Base-by-base conservation (phyloP, 208 protist genomes). In the Leishmania amazonensis region DNA sequence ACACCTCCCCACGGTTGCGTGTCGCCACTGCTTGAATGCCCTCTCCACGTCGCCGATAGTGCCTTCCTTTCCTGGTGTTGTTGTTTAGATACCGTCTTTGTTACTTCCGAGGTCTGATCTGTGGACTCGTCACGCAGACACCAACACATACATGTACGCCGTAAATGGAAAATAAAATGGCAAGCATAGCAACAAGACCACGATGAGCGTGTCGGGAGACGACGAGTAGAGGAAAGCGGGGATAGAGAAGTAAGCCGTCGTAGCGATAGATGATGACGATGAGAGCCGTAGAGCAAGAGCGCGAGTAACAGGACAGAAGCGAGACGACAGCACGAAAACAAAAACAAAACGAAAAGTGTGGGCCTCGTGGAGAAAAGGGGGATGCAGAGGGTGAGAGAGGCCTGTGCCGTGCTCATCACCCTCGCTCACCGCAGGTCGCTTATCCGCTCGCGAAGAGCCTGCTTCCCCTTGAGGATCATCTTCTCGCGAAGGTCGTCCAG, bases 381-480 rank as follows among this genome's bases (percentile, higher is more conserved):
- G 68, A 31, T 38, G 68, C 9, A 13, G 42, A 51, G 15, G 47
- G 24, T 13, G 40, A 31, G 17, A 45, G 31, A 45, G 5, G 72
- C 19, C 31, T 24, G 51, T 54, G 51, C 35, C 15, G 24, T 28
- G 31, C 72, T n/a, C 35, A 31, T 31, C 47, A 24, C 42, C 54
- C 38, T 62, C 40, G 21, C 19, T 57, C 88, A 96, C 28, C 84
- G 88, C 75, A 96, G 85, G 78, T 91, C 89, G 67, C 89, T 90
- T 49, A 88, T 71, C 76, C 84, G 88, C 17, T 83, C 75, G 67
- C 88, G 83, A n/a, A 96, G 89, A 42, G 88, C 88, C 51, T 88
- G 83, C 86, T 92, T 93, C 38, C 91, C 95, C 42, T 91, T 88
- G 51, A 90, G 70, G 42, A 98, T 81, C 93, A 96, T 95, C 73